Base-by-base conservation (phyloP, 1,284 basidiomycete species). In the Cystobasidium pallidum region DNA sequence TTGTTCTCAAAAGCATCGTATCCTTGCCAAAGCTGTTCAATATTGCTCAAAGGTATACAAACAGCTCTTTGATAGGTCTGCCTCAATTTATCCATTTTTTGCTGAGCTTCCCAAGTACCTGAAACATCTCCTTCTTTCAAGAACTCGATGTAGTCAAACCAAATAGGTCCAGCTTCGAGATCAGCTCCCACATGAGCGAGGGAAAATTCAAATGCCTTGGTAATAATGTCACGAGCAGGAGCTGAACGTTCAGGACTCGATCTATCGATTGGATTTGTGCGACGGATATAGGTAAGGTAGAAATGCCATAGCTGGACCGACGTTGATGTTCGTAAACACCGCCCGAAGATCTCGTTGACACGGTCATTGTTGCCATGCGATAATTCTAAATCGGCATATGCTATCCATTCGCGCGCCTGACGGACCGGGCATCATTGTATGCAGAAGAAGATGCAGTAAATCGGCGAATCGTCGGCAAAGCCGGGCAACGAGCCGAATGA, bases 11-110 rank as follows among this genome's bases (percentile, higher is more conserved):
- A 99, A 0, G 89, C 84, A 81, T 98, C 94, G 77, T 94, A 91
- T 67, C 96, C 92, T 79, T 91, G 88, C 96, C 96, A 99, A 51
- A 99, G 85, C 51, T 85, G 85, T 81, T 98, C 94, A 77, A 99
- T 88, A 78, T 94, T 95, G 81, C 93, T 89, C 76, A 98, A 85
- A 0, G 96, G 96, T 26, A 96, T 92, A 77, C 92, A 90, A 36
- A 98, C 90, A 0, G 92, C 95, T 62, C 92, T 88, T 78, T 96
- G 93, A 82, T 95, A 97, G 2, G 92, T 88, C 79, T 92, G 92
- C 68, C 95, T 88, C 2, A 99, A 84, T 3, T 88, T 86, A 78
- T 98, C 95, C 88, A 93, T 94, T 81, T 94, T 93, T 80, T 95
- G 92, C 78, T 95, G 92, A 76, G 91, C 89, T 80, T 98, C 94